Percentiles rank a stretch among this genome's conserved stretches.
Conservation (phyloP, 2,329 filamentous ascomycete genomes). For the Thelonectria olida region DNA sequence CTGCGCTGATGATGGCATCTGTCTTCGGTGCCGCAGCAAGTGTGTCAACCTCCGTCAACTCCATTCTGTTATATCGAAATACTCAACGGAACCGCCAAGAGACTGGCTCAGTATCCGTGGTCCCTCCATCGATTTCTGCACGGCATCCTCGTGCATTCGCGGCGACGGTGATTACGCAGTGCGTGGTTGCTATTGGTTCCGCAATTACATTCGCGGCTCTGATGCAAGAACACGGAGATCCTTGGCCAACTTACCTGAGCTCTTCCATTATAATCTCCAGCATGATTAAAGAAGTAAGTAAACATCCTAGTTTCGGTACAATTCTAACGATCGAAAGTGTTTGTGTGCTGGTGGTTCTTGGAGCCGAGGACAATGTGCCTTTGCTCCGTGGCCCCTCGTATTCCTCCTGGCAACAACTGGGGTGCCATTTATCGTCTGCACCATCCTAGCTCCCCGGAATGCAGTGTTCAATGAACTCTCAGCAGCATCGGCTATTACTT, state of each 20-base stretch:
- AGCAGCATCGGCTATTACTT: background rate
- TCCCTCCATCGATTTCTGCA: background rate
- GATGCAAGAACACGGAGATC: background rate
- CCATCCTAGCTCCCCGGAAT: background rate
- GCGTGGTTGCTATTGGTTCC: background rate
- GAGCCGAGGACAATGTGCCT: background rate
- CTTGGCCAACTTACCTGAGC: background rate
- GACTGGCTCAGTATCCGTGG: background rate
- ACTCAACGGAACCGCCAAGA: background rate
- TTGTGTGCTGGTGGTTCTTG: background rate
- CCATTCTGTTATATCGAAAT: background rate
- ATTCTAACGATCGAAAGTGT: background rate
- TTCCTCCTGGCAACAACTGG: background rate
- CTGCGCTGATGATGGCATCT: background rate
- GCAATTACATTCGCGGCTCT: background rate
- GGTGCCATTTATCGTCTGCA: background rate
- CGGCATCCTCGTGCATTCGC: background rate
- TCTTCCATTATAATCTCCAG: background rate
- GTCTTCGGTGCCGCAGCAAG: background rate
- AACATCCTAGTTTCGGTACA: background rate
- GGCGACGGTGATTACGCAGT: background rate
- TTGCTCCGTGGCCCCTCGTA: background rate
- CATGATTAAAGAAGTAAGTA: background rate
- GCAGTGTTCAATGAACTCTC: background rate
- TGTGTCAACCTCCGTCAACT: background rate